Conservation (phyloP, 2,329 filamentous ascomycete genomes). For the Neonectria sp. region DNA sequence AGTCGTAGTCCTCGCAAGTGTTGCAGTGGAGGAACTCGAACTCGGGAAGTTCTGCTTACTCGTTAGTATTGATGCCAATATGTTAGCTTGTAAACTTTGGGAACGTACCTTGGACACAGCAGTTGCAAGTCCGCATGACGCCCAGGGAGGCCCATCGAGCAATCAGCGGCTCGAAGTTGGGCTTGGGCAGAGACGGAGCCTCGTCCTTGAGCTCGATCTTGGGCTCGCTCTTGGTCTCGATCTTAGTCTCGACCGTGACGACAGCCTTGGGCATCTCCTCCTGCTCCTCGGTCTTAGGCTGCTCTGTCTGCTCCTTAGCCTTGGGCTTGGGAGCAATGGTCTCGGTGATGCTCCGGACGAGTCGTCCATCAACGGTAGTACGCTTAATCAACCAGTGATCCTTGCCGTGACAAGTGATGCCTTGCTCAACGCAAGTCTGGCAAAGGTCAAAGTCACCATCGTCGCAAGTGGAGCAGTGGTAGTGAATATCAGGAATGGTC, state of each 20-base stretch:
- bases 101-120: slow-evolving; percentile 64
- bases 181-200: slow-evolving; percentile 35
- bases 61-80: slow-evolving; percentile 28
- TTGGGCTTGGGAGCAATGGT: slow-evolving; percentile 77
- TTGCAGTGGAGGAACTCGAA: slow-evolving; percentile 88
- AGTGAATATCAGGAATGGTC: slow-evolving; percentile 86
- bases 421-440: slow-evolving; percentile 80
- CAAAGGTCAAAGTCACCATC: slow-evolving; percentile 96
- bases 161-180: slow-evolving; percentile 39
- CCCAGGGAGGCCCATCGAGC: slow-evolving; percentile 41
- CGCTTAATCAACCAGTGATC: slow-evolving; percentile 97
- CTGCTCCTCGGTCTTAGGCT: slow-evolving; percentile 43
- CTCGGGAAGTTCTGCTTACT: slow-evolving; percentile 75
- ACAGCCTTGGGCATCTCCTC: slow-evolving; percentile 37
- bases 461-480: slow-evolving; percentile 95
- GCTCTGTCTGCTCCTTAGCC: slow-evolving; percentile 40
- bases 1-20: slow-evolving; percentile 89
- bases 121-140: slow-evolving; percentile 78
- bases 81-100: not conserved
- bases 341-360: slow-evolving; percentile 90
- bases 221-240: slow-evolving; percentile 19
- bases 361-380: slow-evolving; percentile 81
- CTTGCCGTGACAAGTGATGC: slow-evolving; percentile 82
- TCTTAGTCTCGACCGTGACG: slow-evolving; percentile 39
- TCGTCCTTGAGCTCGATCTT: slow-evolving; percentile 35